Conservation (phyloP, 2,329 filamentous ascomycete species). For the Botrytis squamosa region DNA sequence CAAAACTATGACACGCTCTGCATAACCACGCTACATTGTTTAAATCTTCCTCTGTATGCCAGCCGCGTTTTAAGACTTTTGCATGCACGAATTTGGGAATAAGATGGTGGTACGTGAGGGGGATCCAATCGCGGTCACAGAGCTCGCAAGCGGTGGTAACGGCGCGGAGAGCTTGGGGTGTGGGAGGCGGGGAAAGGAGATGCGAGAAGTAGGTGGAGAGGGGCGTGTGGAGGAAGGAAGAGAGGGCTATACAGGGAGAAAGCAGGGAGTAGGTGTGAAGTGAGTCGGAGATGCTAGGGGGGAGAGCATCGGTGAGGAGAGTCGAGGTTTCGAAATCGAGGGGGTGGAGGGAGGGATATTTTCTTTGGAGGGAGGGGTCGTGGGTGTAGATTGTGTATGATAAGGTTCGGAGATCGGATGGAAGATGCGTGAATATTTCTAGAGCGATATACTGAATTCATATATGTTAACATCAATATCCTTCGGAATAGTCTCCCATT, state of each 20-base stretch:
- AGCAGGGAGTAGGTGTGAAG: constrained; percentile 64
- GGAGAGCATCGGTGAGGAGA: constrained; percentile 52
- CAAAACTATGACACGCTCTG: constrained; percentile 77
- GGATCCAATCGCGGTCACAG: constrained; percentile 71
- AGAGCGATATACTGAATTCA: constrained; percentile 63
- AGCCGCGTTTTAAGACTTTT: constrained; percentile 73
- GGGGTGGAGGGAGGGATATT: constrained; percentile 49
- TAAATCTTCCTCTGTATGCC: constrained; percentile 73
- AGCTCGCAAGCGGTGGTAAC: constrained; percentile 66
- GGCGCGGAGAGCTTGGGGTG: constrained; percentile 56
- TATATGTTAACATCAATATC: neutral
- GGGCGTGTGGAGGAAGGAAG: constrained; percentile 60
- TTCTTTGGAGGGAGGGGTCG: constrained; percentile 48
- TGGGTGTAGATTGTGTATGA: constrained; percentile 57
- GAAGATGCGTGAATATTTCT: constrained; percentile 67
- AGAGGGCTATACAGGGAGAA: constrained; percentile 45
- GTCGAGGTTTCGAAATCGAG: constrained; percentile 44
- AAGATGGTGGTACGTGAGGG: constrained; percentile 79
- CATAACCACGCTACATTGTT: constrained; percentile 86
- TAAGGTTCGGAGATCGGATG: constrained; percentile 58
- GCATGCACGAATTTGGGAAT: constrained; percentile 77
- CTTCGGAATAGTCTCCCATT: too few relatives aligned
- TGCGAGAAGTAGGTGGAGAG: constrained; percentile 61
- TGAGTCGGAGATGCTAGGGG: constrained; percentile 61
- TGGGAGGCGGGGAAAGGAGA: constrained; percentile 60